A percentile compares a stretch with the other conserved stretches of the same genome.
phyloP scores from a whole-genome alignment of 2,329 filamentous ascomycete species.

The Fusarium aywerte region DNA sequence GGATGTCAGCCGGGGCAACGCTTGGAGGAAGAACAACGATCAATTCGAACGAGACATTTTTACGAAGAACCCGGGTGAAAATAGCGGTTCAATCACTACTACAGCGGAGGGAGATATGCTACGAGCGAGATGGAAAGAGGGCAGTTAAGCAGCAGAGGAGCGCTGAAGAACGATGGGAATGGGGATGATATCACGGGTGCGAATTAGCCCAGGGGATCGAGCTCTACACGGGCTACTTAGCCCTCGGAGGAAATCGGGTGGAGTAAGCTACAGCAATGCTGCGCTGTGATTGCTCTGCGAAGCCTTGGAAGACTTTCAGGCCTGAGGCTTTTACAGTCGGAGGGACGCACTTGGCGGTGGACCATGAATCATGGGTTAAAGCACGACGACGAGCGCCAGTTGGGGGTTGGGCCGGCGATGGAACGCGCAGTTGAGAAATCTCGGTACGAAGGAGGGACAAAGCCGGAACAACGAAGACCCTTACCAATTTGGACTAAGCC shows the following conservation, averaged over 20 bases:
- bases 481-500: slow-evolving; percentile 32
- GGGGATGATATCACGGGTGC: slow-evolving; percentile 39
- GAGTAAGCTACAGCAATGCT: slow-evolving; percentile 45
- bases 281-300: slow-evolving; percentile 46
- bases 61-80: slow-evolving; percentile 40
- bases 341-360: slow-evolving; percentile 49
- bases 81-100: slow-evolving; percentile 19
- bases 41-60: slow-evolving; percentile 49
- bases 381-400: slow-evolving; percentile 39
- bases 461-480: slow-evolving; percentile 43
- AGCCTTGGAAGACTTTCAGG: slow-evolving; percentile 41
- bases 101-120: slow-evolving; percentile 3
- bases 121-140: slow-evolving; percentile 6
- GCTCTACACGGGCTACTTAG: slow-evolving; percentile 46
- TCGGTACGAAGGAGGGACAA: slow-evolving; percentile 44
- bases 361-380: slow-evolving; percentile 51
- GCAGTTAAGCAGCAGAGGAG: slow-evolving; percentile 14
- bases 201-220: slow-evolving; percentile 42
- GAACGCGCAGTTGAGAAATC: slow-evolving; percentile 46
- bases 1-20: slow-evolving; percentile 52
- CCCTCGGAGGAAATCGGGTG: slow-evolving; percentile 53
- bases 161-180: slow-evolving; percentile 25
- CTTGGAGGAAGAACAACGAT: slow-evolving; percentile 44
- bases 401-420: slow-evolving; percentile 42
- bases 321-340: slow-evolving; percentile 51